Evolutionary conservation across 2,329 filamentous ascomycete genomes (phyloP).

Genomic region (Aspergillus hiratsukae): DNA sequence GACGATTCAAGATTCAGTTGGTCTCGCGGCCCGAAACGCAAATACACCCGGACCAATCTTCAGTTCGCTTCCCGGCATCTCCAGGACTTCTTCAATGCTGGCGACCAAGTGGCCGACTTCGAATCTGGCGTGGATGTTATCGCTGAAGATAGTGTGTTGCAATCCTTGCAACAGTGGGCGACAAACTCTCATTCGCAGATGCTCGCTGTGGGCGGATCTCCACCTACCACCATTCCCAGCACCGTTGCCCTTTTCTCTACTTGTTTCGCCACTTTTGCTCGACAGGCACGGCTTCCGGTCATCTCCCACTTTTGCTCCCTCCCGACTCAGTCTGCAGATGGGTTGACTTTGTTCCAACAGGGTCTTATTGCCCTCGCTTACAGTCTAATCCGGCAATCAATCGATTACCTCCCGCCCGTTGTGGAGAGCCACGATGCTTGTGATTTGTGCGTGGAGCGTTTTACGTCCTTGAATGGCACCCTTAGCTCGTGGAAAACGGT

Average conservation of each 20-base stretch:
- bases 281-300: conserved; percentile 27
- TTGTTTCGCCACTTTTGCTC: conserved; percentile 29
- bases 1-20: conserved; percentile 26
- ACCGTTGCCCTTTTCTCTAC: conserved; percentile 31
- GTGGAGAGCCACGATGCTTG: conserved; percentile 31
- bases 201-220: conserved; percentile 27
- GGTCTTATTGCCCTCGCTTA: conserved; percentile 36
- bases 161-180: conserved; percentile 32
- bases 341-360: conserved; percentile 23
- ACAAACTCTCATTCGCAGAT: conserved; percentile 30
- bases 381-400: conserved; percentile 36
- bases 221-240: conserved; percentile 21
- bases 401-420: conserved; percentile 33
- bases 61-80: conserved; percentile 33
- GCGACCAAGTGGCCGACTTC: conserved; percentile 30
- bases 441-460: conserved; percentile 33
- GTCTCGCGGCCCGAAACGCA: conserved; percentile 30
- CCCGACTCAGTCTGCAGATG: conserved; percentile 15
- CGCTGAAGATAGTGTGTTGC: conserved; percentile 23
- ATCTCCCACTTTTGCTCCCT: conserved; percentile 36
- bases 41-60: conserved; percentile 29
- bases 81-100: conserved; percentile 32
- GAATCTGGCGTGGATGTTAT: conserved; percentile 24
- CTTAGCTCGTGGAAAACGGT: conserved; percentile 33
- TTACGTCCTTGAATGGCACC: conserved; percentile 31